These are phyloP conservation scores for Suillus subaureus DNA, from an alignment of 768 basidiomycete species.

Conservation along the genomic window DNA sequence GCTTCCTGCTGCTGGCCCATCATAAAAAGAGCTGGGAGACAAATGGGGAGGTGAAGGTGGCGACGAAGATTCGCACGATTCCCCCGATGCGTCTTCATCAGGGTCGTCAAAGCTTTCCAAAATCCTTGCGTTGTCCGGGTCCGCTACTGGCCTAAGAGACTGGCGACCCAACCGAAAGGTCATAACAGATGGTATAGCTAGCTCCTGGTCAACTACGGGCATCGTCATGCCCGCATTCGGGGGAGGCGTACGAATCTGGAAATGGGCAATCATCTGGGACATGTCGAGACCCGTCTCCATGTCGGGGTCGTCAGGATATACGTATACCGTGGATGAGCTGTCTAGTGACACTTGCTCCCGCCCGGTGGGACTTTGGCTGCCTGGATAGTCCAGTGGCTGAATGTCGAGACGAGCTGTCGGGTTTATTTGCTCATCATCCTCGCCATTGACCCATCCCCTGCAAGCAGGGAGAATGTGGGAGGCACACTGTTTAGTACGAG, in stretches of 20 bases:
- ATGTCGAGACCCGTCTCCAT: conserved; percentile 27
- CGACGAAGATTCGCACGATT: conserved; percentile 11
- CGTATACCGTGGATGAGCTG: conserved; percentile 32
- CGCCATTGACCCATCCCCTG: conserved; percentile 23
- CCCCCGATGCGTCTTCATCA: conserved; percentile 19
- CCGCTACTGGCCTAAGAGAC: conserved; percentile 26
- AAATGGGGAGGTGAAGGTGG: conserved; percentile 5
- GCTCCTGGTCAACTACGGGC: not conserved
- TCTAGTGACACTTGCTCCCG: conserved; percentile 26
- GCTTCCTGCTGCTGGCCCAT: conserved; percentile 22
- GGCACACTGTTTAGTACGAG: not conserved
- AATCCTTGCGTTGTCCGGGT: conserved; percentile 28
- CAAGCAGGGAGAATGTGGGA: not conserved
- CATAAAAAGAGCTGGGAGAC: conserved; percentile 11
- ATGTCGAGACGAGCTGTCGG: conserved; percentile 11
- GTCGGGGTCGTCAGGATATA: conserved; percentile 33
- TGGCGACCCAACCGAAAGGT: conserved; percentile 32
- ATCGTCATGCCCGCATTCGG: not conserved
- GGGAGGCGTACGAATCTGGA: conserved; percentile 26
- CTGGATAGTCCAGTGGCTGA: conserved; percentile 15
- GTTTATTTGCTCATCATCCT: not conserved
- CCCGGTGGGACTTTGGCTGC: conserved; percentile 17
- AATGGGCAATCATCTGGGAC: conserved; percentile 35
- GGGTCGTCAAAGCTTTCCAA: conserved; percentile 20
- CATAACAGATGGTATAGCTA: conserved; percentile 25